Base-by-base conservation (phyloP, 352 stramenopile genomes). In the Thalassiosira ordinaria region DNA sequence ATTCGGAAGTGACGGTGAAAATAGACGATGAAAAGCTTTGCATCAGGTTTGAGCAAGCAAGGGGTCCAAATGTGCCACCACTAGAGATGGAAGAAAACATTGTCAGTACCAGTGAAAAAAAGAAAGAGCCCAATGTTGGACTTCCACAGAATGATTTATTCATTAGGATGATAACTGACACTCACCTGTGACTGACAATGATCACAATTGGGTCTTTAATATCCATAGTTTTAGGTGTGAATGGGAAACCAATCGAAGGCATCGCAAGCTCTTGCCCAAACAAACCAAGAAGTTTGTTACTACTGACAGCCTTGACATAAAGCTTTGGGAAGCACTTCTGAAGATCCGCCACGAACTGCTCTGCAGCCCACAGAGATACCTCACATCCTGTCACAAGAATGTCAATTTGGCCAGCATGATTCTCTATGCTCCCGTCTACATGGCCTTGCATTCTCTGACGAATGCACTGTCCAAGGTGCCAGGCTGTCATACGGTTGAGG, bases 121-220 rank as follows among this genome's bases (percentile, higher is more conserved):
- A n/a, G n/a, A n/a, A n/a, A n/a, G n/a, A n/a, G n/a, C n/a, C n/a
- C n/a, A n/a, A n/a, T n/a, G n/a, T n/a, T n/a, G n/a, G n/a, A n/a
- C n/a, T n/a, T n/a, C n/a, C n/a, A n/a, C n/a, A n/a, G n/a, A n/a
- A n/a, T n/a, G n/a, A n/a, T n/a, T n/a, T n/a, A n/a, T n/a, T n/a
- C n/a, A n/a, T n/a, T n/a, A n/a, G n/a, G n/a, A n/a, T n/a, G n/a
- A n/a, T n/a, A n/a, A n/a, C n/a, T n/a, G n/a, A n/a, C n/a, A n/a
- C n/a, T n/a, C n/a, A n/a, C n/a, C n/a, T 85, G 66, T 94, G 89
- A 47, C 74, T 89, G 1, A 94, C 87, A 67, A 94, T 94, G 27
- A 94, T 90, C 13, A 93, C 69, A 59, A 94, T 92, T 9, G 88
- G 49, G 74, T 93, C 88, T 22, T 91, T 74, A 11, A 93, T 57